Base-by-base conservation (phyloP, 441 rosid genomes). In the Eutrema salsugineum region DNA sequence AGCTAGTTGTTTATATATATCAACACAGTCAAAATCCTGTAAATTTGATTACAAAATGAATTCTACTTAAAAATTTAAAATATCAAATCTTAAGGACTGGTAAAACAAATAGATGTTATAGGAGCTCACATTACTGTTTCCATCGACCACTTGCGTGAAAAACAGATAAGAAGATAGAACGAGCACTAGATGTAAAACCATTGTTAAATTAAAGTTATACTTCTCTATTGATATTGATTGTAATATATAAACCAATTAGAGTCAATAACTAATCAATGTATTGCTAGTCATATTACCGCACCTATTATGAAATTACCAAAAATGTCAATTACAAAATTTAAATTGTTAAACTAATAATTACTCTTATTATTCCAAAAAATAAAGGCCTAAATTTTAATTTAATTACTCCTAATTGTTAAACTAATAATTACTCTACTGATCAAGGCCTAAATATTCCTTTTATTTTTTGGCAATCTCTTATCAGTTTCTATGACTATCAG, bases 1-100 rank as follows among this genome's bases (percentile, higher is more conserved):
- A 33, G 77, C 77, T 0, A 70, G 77, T 44, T 72, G 77, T 55
- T 63, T 63, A 38, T 54, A 53, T 63, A 63, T 72, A 42, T 72
- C 65, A 44, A 72, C 50, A 63, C 71, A 72, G 15, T 36, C 50
- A n/a, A 72, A 72, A 5, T 69, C 58, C 46, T 69, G 56, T 24
- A 3, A 14, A 35, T 10, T 68, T 3, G 19, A 19, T 33, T 1
- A 9, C n/a, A 19, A 1, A 1, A 12, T 15, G 3, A 24, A 24
- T 1, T 5, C 2, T 20, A 6, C 7, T 43, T 15, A 9, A 2
- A 24, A 15, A 28, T 3, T 16, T 2, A 16, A 6, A 22, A 51
- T 1, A 46, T 32, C 51, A 48, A 2, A 48, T 35, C 3, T 14
- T 64, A 8, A 24, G 20, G 8, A 15, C n/a, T n/a, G n/a, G n/a